Evolutionary conservation across 805 yeast species (phyloP).

Genomic region (Wickerhamomyces tratensis): DNA sequence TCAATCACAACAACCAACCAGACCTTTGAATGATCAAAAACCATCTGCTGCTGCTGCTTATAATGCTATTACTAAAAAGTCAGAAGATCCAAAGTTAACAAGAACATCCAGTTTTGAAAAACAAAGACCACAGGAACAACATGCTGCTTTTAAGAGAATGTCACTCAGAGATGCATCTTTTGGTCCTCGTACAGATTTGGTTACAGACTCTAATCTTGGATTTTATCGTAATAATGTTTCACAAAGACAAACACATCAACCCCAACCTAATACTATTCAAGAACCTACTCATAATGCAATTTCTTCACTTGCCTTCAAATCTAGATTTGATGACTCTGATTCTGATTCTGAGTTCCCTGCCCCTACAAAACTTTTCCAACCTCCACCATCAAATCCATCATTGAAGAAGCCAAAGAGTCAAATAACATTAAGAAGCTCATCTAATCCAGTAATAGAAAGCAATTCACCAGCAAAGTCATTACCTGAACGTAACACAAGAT

Average conservation of each 20-base stretch:
- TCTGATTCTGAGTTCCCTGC: constrained; percentile 36
- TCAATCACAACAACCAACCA: background rate
- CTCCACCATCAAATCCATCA: constrained; percentile 9
- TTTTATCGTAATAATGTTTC: constrained; percentile 17
- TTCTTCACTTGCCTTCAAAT: constrained; percentile 25
- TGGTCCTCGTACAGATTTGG: constrained; percentile 6
- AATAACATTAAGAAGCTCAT: constrained; percentile 18
- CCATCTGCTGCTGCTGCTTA: constrained; percentile 19
- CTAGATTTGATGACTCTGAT: constrained; percentile 57
- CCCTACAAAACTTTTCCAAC: constrained; percentile 7
- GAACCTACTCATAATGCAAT: background rate
- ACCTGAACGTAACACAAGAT: constrained; percentile 17
- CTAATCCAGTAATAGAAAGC: constrained; percentile 8
- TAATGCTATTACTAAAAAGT: constrained; percentile 47
- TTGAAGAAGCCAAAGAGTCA: constrained; percentile 17
- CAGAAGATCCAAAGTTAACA: constrained; percentile 19
- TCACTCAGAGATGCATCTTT: constrained; percentile 24
- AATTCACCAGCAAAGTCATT: constrained; percentile 18
- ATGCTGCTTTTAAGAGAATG: constrained; percentile 27
- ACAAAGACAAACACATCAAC: constrained; percentile 6
- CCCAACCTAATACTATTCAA: constrained; percentile 2
- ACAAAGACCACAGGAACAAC: constrained; percentile 21
- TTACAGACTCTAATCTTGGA: constrained; percentile 14
- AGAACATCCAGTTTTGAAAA: constrained; percentile 49
- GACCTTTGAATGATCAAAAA: background rate